Percentiles rank a stretch among this genome's conserved stretches.
Conservation (phyloP, 306 rosid species). For the Glycine soja region DNA sequence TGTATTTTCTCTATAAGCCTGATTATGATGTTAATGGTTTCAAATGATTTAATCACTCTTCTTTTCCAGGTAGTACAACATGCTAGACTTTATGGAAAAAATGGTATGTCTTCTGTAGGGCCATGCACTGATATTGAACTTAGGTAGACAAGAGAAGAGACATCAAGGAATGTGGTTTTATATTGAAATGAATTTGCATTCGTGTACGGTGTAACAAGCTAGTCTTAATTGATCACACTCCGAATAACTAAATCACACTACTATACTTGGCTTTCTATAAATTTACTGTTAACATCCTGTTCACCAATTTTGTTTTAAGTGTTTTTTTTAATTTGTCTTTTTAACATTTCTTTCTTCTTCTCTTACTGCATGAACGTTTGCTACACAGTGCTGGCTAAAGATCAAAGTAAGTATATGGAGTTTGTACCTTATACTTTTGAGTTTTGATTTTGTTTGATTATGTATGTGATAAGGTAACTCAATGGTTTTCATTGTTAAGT, state of each 20-base stretch:
- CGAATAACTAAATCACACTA: constrained; percentile 16
- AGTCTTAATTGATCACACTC: constrained; percentile 18
- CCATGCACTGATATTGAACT: constrained; percentile 8
- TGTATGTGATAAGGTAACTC: constrained; percentile 30
- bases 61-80: constrained; percentile 70
- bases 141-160: constrained; percentile 17
- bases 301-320: constrained; percentile 15
- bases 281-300: constrained; percentile 7
- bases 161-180: constrained; percentile 41
- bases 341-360: constrained; percentile 46
- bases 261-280: constrained; percentile 26
- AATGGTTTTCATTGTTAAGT: constrained; percentile 11
- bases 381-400: constrained; percentile 79
- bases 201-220: background rate
- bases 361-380: constrained; percentile 60
- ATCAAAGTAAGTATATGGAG: constrained; percentile 74
- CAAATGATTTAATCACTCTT: background rate
- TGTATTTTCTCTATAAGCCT: constrained; percentile 1
- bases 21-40: constrained; percentile 29
- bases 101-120: constrained; percentile 63
- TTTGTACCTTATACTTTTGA: background rate
- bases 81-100: constrained; percentile 76
- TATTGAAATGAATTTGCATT: constrained; percentile 34
- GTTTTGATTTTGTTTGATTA: constrained; percentile 6
- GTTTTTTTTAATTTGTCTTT: constrained; percentile 34